A percentile compares a stretch with the other conserved stretches of the same genome.
Conservation (phyloP, 805 yeast genomes). For the Saturnispora sanitii region DNA sequence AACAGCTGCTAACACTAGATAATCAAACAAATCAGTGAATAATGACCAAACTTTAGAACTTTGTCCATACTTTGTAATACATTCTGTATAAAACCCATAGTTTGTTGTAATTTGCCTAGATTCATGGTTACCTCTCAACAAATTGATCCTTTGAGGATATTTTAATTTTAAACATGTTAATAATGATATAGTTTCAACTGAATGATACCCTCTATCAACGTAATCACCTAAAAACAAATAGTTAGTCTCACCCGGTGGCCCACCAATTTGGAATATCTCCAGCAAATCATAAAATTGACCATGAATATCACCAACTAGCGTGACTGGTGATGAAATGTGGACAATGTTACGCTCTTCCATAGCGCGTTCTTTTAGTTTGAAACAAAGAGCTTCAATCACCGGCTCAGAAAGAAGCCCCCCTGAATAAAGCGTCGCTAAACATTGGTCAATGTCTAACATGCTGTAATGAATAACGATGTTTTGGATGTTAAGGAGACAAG, state of each 20-base stretch:
- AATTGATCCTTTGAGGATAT: conserved; percentile 73
- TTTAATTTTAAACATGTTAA: conserved; percentile 75
- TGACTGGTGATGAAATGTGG: conserved; percentile 74
- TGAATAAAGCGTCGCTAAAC: conserved; percentile 54
- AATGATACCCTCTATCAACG: conserved; percentile 90
- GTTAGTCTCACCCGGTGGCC: conserved; percentile 86
- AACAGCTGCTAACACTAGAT: conserved; percentile 76
- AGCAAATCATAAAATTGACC: conserved; percentile 93
- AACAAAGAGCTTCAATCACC: conserved; percentile 63
- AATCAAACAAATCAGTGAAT: conserved; percentile 90
- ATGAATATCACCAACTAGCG: conserved; percentile 95
- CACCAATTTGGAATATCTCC: conserved; percentile 91
- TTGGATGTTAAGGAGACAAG: no score
- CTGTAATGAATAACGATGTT: no score
- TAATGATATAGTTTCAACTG: conserved; percentile 84
- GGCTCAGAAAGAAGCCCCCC: conserved; percentile 63
- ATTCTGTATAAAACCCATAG: conserved; percentile 94
- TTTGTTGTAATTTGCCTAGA: conserved; percentile 94
- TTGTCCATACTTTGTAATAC: conserved; percentile 76
- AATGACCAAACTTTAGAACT: conserved; percentile 72
- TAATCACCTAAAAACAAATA: conserved; percentile 91
- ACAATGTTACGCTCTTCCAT: conserved; percentile 80
- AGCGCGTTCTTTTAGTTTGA: conserved; percentile 71
- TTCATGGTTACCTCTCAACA: conserved; percentile 93
- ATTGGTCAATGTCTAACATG: conserved; percentile 52